phyloP scores from a whole-genome alignment of 768 basidiomycete species.

The Scleroderma citrinum region DNA sequence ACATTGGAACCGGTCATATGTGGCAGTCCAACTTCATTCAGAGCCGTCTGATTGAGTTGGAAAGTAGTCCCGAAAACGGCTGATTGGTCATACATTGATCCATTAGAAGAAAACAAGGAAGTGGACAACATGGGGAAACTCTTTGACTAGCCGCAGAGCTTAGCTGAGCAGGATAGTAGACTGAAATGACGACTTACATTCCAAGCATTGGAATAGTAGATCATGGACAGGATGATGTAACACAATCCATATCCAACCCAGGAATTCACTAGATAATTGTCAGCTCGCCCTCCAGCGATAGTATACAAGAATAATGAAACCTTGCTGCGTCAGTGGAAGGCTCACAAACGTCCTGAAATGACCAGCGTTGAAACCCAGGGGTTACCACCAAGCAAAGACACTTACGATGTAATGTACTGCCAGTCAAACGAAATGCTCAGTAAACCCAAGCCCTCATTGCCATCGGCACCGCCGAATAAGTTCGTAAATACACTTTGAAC shows the following conservation, averaged over 20 bases:
- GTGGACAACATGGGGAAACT: conserved; percentile 57
- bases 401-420: conserved; percentile 23
- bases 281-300: background rate
- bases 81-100: conserved; percentile 48
- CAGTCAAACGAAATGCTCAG: conserved; percentile 58
- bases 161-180: conserved; percentile 14
- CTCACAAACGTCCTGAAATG: conserved; percentile 35
- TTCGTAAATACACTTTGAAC: conserved; percentile 28
- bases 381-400: background rate
- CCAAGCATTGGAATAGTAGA: conserved; percentile 63
- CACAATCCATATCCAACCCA: conserved; percentile 51
- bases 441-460: conserved; percentile 64
- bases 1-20: conserved; percentile 48
- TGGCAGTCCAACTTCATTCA: conserved; percentile 45
- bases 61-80: conserved; percentile 49
- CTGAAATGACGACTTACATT: conserved; percentile 32
- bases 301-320: conserved; percentile 17
- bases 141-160: conserved; percentile 36
- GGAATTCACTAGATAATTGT: conserved; percentile 39
- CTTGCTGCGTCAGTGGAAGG: conserved; percentile 51
- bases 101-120: conserved; percentile 49
- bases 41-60: conserved; percentile 48
- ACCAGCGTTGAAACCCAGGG: too few relatives aligned
- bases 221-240: conserved; percentile 46
- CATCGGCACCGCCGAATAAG: conserved; percentile 60